A percentile compares a stretch with the other conserved stretches of the same genome.
Evolutionary conservation across 106 monocot genomes (phyloP).

Genomic region (Acanthochlamys bracteata): DNA sequence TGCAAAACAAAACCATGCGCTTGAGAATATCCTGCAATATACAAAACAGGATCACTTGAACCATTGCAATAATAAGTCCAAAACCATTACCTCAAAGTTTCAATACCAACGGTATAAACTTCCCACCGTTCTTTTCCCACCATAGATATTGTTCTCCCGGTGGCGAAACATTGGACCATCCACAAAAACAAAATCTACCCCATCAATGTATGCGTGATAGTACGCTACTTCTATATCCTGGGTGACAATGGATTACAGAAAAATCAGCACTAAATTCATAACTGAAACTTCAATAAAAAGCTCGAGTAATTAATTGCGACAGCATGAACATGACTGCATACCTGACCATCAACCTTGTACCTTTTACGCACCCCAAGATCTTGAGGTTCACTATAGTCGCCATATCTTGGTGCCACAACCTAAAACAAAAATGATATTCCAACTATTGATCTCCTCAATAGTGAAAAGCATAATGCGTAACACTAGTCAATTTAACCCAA

Average conservation of each 20-base stretch:
- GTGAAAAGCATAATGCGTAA: no score
- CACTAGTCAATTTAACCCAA: no score
- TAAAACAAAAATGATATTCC: conserved; percentile 8
- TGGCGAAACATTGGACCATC: conserved; percentile 54
- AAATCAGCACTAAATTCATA: no score
- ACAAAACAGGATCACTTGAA: no score
- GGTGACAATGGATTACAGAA: neutral
- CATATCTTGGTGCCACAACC: conserved; percentile 82
- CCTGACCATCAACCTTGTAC: conserved; percentile 78
- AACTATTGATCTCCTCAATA: no score
- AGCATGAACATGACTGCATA: conserved; percentile 20
- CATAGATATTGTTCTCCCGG: conserved; percentile 53
- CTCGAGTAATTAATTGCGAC: no score
- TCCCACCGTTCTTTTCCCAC: conserved; percentile 62
- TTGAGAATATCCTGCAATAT: conserved; percentile 63
- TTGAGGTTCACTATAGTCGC: conserved; percentile 53
- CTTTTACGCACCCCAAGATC: conserved; percentile 37
- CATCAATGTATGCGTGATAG: conserved; percentile 72
- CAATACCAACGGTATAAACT: no score
- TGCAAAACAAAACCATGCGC: conserved; percentile 84
- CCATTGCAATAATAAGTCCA: no score
- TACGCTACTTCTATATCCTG: conserved; percentile 80
- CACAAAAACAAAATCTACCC: conserved; percentile 89
- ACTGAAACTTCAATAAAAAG: no score
- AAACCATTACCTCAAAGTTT: no score